Base-by-base conservation (phyloP, 1,139 yeast genomes). In the Debaryomycetaceae sp. region DNA sequence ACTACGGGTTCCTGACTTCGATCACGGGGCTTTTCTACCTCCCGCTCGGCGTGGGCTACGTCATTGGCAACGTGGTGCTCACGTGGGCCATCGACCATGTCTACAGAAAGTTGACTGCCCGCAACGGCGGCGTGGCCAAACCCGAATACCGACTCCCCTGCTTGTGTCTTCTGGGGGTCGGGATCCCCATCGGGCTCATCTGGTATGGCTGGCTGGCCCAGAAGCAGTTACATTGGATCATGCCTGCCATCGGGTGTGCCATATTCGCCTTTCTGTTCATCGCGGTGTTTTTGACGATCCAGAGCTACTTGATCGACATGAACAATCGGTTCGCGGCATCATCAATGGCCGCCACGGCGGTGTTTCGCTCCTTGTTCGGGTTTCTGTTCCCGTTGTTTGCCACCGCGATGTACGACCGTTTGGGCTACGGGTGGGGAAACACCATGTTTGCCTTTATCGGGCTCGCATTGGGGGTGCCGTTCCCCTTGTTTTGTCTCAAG, bases 121-220 rank as follows among this genome's bases (percentile, higher is more conserved):
- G 44, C 24, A 65, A 66, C 36, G 49, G 52, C 7, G 71, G 68
- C 1, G 56, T 54, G 2, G 44, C 62, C 10, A 64, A 65, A 39
- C 72, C 73, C 2, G 73, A 66, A 39, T 66, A 45, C 38, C 50
- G 71, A 33, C 47, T 66, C 26, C 73, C 73, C 4, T 63, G 69
- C 39, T 47, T 66, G 19, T 51, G 65, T 34, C 51, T 55, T 4
- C 58, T 70, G 2, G 34, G 56, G 6, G 45, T 61, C 24, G 38
- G 45, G 15, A 57, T 65, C 25, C 70, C 72, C 3, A 43, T 63
- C 10, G 71, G 71, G 2, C 53, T 65, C 32, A 42, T 66, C 14
- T 64, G 70, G 70, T 66, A 61, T 39, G 73, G 73, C 11, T 66
- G 72, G 71, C 59, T 67, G 16, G 71, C 66, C 3, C 50, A 65